phyloP scores from a whole-genome alignment of 2,329 filamentous ascomycete species.

The Colletotrichum melonis region DNA sequence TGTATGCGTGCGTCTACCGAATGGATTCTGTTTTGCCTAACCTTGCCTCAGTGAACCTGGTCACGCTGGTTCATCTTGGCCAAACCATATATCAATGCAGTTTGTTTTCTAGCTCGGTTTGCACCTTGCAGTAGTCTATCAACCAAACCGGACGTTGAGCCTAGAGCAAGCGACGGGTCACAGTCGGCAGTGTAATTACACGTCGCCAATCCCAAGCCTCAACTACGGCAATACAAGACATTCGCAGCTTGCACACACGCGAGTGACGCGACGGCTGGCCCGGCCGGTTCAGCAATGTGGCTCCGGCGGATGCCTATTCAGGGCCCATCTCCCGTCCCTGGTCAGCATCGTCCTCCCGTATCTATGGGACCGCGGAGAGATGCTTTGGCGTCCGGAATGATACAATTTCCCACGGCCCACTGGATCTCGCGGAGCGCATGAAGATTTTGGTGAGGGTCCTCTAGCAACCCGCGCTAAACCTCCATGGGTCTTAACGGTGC shows the following conservation, averaged over 20 bases:
- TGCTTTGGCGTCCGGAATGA: constrained; percentile 26
- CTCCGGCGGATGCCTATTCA: constrained; percentile 23
- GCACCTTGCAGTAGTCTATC: constrained; percentile 2
- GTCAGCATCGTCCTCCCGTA: constrained; percentile 25
- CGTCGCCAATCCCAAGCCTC: not conserved
- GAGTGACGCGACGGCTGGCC: constrained; percentile 15
- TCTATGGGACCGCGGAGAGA: constrained; percentile 27
- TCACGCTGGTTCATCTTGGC: not conserved
- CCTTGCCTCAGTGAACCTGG: not conserved
- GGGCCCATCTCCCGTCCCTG: constrained; percentile 25
- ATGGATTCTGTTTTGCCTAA: constrained; percentile 14
- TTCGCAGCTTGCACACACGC: not conserved
- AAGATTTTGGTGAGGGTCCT: constrained; percentile 28
- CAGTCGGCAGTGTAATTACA: constrained; percentile 4
- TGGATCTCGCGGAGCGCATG: constrained; percentile 37
- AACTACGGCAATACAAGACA: not conserved
- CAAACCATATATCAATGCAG: constrained; percentile 3
- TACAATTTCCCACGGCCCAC: constrained; percentile 35
- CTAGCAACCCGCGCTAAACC: constrained; percentile 15
- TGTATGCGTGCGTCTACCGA: not conserved
- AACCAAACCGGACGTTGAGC: not conserved
- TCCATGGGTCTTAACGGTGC: constrained; percentile 19
- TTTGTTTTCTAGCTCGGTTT: not conserved
- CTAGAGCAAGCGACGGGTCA: not conserved
- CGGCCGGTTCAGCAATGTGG: not conserved